Base-by-base conservation (phyloP, 176 grass and related monocot species). In the Pontederia crassipes region DNA sequence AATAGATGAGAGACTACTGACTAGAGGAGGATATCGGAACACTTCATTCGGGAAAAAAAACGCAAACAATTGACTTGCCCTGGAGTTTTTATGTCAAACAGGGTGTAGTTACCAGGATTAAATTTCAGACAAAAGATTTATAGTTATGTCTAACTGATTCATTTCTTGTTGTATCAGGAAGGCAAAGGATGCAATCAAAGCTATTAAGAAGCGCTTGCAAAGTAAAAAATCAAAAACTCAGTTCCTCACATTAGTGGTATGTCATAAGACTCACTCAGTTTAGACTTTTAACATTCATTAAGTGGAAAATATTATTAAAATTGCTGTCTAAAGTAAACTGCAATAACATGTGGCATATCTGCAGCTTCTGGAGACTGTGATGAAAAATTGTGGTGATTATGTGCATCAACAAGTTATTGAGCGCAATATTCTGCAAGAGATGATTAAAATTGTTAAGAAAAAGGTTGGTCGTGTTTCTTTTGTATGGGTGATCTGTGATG, bases 361-460 rank as follows among this genome's bases (percentile, higher is more conserved):
- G 76, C 70, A 97, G 87, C 85, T 97, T 59, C 75, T 97, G 78
- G 87, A 97, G 71, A 91, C 93, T 64, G 80, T 97, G 84, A 82
- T 97, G 71, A 91, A 97, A 68, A 97, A 97, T 14, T 88, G 84
- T 14, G 76, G 87, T 52, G 83, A 88, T 55, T 78, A 89, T 55
- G 81, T 91, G 52, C 93, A 73, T 52, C 83, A 76, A 78, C 80
- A 97, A 83, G 79, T 97, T 70, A 71, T 77, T 55, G 73, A 88
- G 17, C 79, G 85, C 20, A 81, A 88, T 70, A 65, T 92, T 83
- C 76, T 98, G 0, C 73, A 70, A 66, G 87, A 98, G 82, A 92
- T 98, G 81, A 75, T 85, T 56, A 98, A 92, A 88, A 98, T 88
- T 75, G 86, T 92, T 64, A 86, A 72, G 62, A 98, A 92, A 78